These are phyloP conservation scores for Cupressus sempervirens DNA, from an alignment of 75 land plant genomes.

Conservation along the genomic window DNA sequence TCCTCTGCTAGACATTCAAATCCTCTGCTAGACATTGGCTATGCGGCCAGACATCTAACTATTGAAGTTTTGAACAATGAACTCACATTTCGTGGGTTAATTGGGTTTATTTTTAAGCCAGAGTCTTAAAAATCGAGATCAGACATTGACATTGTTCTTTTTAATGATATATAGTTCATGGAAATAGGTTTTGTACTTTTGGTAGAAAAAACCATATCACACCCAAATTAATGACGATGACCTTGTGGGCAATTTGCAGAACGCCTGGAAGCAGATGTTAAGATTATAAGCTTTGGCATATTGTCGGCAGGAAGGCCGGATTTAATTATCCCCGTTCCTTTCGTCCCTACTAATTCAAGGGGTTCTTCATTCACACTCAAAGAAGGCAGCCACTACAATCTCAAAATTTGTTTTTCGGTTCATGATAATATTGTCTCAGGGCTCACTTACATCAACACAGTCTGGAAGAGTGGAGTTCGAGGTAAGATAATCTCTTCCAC, in stretches of 20 bases:
- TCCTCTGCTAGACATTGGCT: neutral
- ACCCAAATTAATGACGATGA: neutral
- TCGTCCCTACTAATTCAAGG: constrained; percentile 31
- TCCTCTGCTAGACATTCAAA: neutral
- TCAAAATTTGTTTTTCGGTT: constrained; percentile 72
- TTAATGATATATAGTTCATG: neutral
- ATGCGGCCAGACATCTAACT: neutral
- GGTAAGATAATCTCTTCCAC: constrained; percentile 28
- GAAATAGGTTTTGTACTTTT: neutral
- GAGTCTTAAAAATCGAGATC: neutral
- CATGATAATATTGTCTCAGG: constrained; percentile 87
- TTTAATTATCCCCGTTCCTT: constrained; percentile 61
- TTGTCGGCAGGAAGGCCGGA: constrained; percentile 55
- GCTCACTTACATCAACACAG: constrained; percentile 69
- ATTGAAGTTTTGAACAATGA: neutral
- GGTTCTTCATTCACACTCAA: constrained; percentile 72
- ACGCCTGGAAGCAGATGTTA: constrained; percentile 74
- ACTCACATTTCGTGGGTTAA: neutral
- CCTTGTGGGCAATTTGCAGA: constrained; percentile 29
- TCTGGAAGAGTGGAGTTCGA: constrained; percentile 87
- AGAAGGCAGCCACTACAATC: constrained; percentile 69
- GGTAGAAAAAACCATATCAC: neutral
- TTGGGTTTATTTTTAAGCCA: neutral
- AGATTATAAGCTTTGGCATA: constrained; percentile 56
- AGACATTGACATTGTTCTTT: neutral